Evolutionary conservation across 2,329 filamentous ascomycete genomes (phyloP), one percentile per base, ranked within the genome.

Genomic region (Cladosporium halotolerans): DNA sequence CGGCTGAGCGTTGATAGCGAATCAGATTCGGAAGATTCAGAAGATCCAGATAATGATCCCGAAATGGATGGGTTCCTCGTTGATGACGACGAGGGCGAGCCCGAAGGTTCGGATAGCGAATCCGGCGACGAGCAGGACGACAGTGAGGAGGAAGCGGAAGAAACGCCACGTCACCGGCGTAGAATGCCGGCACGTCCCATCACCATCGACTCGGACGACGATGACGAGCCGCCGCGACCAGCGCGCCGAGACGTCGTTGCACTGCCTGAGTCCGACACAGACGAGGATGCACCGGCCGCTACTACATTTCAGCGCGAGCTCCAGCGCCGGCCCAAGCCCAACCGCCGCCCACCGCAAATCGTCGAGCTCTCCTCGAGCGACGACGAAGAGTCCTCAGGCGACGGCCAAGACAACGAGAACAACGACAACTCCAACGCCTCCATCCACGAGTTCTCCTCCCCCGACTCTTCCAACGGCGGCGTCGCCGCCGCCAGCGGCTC

Each of bases 61-160:
- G 53, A 60, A 7, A 41, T 60, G 52, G 55, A 58, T 5, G 55
- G 55, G 28, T 60, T 61, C 45, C 54, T 58, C 11, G 23, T 28
- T 5, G 23, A 28, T 28, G 60, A 47, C 19, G 33, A 55, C 42
- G 59, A 52, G 2, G 23, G 23, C 23, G 55, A 45, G 16, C n/a
- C 19, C 16, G 52, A 56, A 16, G 55, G 38, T 6, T 46, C 49
- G 6, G 49, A 54, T 7, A 48, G 38, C 28, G 53, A 49, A 11
- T 33, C 19, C n/a, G 52, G 52, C 19, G 44, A 53, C 19, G 56
- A 58, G 31, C 47, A 62, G 7, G 60, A 59, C 5, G 59, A 62
- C 42, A 60, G 61, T 19, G 62, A 63, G 18, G 50, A 52, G 6
- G 56, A 54, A 16, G 43, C 43, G 14, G 48, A 53, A 2, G 42